phyloP scores from a whole-genome alignment of 768 basidiomycete species.

The Sarcodon sp. region DNA sequence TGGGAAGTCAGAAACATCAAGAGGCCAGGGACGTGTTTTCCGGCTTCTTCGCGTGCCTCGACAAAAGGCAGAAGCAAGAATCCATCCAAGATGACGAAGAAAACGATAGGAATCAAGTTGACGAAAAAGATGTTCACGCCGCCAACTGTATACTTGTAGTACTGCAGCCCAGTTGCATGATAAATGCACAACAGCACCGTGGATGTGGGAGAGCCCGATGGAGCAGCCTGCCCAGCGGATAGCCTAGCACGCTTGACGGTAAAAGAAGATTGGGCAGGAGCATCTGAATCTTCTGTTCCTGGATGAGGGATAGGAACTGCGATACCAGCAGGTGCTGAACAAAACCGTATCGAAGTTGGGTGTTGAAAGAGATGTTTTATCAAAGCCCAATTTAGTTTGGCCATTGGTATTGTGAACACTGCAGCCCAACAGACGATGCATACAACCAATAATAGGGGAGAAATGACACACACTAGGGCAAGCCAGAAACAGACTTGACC shows the following conservation, averaged over 20 bases:
- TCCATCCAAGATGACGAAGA: slow-evolving; percentile 93
- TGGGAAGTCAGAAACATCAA: slow-evolving; percentile 61
- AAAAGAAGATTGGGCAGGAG: slow-evolving; percentile 7
- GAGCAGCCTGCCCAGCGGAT: slow-evolving; percentile 82
- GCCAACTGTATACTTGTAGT: slow-evolving; percentile 98
- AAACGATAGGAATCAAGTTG: slow-evolving; percentile 86
- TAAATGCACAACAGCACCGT: slow-evolving; percentile 94
- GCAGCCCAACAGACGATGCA: slow-evolving; percentile 92
- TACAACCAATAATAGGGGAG: slow-evolving; percentile 79
- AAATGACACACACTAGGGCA: slow-evolving; percentile 61
- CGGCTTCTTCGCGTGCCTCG: slow-evolving; percentile 42
- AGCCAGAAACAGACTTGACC: slow-evolving; percentile 80
- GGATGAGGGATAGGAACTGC: slow-evolving; percentile 29
- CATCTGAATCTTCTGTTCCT: slow-evolving; percentile 12
- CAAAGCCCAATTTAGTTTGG: slow-evolving; percentile 92
- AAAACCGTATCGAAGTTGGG: slow-evolving; percentile 84
- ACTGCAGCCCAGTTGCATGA: slow-evolving; percentile 77
- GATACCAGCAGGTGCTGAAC: slow-evolving; percentile 69
- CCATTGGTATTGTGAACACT: slow-evolving; percentile 96
- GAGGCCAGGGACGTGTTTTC: slow-evolving; percentile 47
- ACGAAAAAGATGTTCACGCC: slow-evolving; percentile 98
- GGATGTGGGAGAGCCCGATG: slow-evolving; percentile 66
- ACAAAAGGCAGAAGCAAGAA: slow-evolving; percentile 65
- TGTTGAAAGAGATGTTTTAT: slow-evolving; percentile 68
- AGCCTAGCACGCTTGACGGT: slow-evolving; percentile 50